Percentiles rank a stretch among this genome's conserved stretches.
Evolutionary conservation across 164 flowering plant genomes (phyloP).

Genomic region (Liquidambar formosana): DNA sequence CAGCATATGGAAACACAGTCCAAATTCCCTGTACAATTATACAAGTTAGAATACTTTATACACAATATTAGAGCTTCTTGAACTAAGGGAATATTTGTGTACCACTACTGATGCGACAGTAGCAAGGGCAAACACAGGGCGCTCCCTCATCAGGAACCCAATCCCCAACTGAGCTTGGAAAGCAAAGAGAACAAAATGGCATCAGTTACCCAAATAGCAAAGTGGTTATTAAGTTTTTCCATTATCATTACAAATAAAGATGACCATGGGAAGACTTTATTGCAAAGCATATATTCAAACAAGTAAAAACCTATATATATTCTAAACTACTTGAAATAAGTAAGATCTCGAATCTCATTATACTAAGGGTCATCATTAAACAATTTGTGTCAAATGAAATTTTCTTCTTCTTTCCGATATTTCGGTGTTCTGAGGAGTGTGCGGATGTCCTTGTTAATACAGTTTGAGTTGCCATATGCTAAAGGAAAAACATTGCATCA

Average conservation of each 20-base stretch:
- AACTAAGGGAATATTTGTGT: constrained; percentile 11
- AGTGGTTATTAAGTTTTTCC: not conserved
- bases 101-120: constrained; percentile 88
- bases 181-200: not conserved
- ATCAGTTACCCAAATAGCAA: not conserved
- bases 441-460: no score
- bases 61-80: not conserved
- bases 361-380: no score
- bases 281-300: no score
- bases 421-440: no score
- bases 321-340: no score
- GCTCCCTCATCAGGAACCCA: constrained; percentile 75
- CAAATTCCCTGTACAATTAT: constrained; percentile 64
- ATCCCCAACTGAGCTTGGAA: constrained; percentile 52
- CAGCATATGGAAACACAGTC: constrained; percentile 74
- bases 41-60: constrained; percentile 13
- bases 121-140: constrained; percentile 73
- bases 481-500: no score
- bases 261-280: not conserved
- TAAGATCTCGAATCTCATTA: no score
- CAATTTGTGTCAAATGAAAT: no score
- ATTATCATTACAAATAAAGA: not conserved
- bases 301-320: no score
- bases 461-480: no score
- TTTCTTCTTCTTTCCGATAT: no score